Percentiles rank a stretch among this genome's conserved stretches.
Evolutionary conservation across 2,329 filamentous ascomycete genomes (phyloP).

Genomic region (Monilinia vaccinii-corymbosi): DNA sequence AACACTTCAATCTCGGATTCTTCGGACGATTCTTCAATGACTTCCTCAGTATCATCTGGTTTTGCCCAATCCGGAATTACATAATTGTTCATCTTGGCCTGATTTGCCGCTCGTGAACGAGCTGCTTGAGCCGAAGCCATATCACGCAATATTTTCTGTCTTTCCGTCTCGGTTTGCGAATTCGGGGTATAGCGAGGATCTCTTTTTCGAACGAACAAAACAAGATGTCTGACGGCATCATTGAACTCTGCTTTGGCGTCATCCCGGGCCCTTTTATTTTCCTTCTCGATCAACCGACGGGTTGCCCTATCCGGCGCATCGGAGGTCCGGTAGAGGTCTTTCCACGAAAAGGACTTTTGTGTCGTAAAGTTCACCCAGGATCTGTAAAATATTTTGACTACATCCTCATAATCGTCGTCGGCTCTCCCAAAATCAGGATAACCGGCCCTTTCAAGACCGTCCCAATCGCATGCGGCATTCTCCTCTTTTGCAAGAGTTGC

Average conservation of each 20-base stretch:
- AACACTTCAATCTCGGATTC: slow-evolving; percentile 50
- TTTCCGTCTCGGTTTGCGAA: slow-evolving; percentile 67
- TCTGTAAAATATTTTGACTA: slow-evolving; percentile 73
- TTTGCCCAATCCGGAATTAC: slow-evolving; percentile 71
- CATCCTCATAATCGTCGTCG: slow-evolving; percentile 64
- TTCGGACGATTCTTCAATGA: slow-evolving; percentile 46
- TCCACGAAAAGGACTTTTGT: slow-evolving; percentile 80
- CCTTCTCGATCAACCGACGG: slow-evolving; percentile 85
- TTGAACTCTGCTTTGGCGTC: slow-evolving; percentile 84
- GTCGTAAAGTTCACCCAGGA: slow-evolving; percentile 77
- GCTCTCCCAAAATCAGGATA: slow-evolving; percentile 80
- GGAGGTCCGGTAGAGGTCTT: slow-evolving; percentile 71
- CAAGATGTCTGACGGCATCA: slow-evolving; percentile 77
- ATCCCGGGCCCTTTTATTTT: slow-evolving; percentile 78
- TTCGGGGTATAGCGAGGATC: slow-evolving; percentile 79
- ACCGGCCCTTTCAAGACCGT: slow-evolving; percentile 47
- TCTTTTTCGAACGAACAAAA: slow-evolving; percentile 81
- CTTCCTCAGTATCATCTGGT: slow-evolving; percentile 42
- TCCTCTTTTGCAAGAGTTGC: slow-evolving; percentile 75
- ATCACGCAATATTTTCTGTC: slow-evolving; percentile 68
- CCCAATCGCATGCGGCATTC: slow-evolving; percentile 61
- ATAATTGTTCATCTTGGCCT: slow-evolving; percentile 57
- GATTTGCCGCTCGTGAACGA: slow-evolving; percentile 70
- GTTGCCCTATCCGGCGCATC: slow-evolving; percentile 81
- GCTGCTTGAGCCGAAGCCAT: slow-evolving; percentile 78